phyloP scores from a whole-genome alignment of 345 rosid genomes.

The Noccaea caerulescens region DNA sequence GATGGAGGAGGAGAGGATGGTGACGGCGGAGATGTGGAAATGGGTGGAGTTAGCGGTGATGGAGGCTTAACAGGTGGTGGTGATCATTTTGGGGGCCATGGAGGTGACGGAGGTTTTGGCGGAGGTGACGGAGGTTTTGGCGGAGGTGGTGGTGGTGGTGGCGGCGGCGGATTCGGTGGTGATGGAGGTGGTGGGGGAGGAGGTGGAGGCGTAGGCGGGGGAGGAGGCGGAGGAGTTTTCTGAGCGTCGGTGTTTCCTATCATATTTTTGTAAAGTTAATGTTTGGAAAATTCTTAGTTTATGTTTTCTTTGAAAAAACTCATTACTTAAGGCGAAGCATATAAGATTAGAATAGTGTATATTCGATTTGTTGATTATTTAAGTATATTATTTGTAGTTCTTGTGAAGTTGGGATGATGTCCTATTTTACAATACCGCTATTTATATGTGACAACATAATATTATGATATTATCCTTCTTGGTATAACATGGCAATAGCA shows the following conservation, averaged over 20 bases:
- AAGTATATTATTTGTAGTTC: slow-evolving; percentile 18
- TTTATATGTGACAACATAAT: not conserved
- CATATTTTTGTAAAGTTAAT: not conserved
- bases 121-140: slow-evolving; percentile 17
- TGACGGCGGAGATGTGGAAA: slow-evolving; percentile 1
- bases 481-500: not conserved
- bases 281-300: not conserved
- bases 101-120: slow-evolving; percentile 7
- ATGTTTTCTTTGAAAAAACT: not conserved
- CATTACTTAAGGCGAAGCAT: not conserved
- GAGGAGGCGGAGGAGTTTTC: not conserved
- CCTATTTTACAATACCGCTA: not conserved
- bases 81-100: slow-evolving; percentile 18
- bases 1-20: slow-evolving; percentile 14
- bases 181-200: slow-evolving; percentile 23
- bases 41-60: slow-evolving; percentile 15
- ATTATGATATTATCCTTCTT: not conserved
- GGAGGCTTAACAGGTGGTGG: slow-evolving; percentile 20
- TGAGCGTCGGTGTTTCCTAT: not conserved
- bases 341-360: not conserved
- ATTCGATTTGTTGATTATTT: slow-evolving; percentile 5
- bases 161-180: not conserved
- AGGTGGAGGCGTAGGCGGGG: not conserved
- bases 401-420: slow-evolving; percentile 15
- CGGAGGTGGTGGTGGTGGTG: not conserved